Evolutionary conservation across 345 rosid species (phyloP).

Genomic region (Sisymbrium irio): DNA sequence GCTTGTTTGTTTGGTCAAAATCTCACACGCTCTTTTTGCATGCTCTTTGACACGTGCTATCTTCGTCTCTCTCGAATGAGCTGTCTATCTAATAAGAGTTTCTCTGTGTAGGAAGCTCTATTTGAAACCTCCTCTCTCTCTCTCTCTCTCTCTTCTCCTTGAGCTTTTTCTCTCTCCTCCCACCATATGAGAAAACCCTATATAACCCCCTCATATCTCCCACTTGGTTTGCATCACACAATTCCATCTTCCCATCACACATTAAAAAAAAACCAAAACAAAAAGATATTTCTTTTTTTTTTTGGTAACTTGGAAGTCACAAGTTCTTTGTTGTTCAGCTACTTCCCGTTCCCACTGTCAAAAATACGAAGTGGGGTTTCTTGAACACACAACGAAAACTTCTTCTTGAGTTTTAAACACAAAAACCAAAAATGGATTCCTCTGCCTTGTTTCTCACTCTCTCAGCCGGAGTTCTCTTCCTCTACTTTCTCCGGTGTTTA

Average conservation of each 20-base stretch:
- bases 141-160: neutral
- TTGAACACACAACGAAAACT: neutral
- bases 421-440: constrained; percentile 36
- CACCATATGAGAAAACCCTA: constrained; percentile 26
- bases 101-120: constrained; percentile 21
- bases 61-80: constrained; percentile 32
- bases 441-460: constrained; percentile 32
- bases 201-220: constrained; percentile 34
- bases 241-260: constrained; percentile 2
- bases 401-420: neutral
- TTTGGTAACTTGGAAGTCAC: constrained; percentile 6
- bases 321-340: constrained; percentile 30
- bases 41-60: constrained; percentile 39
- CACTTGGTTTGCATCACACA: constrained; percentile 31
- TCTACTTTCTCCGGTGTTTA: constrained; percentile 35
- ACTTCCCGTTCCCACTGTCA: constrained; percentile 10
- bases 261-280: neutral
- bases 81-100: constrained; percentile 30
- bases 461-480: constrained; percentile 28
- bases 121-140: constrained; percentile 12
- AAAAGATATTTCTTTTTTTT: neutral
- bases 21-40: constrained; percentile 34
- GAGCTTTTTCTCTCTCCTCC: neutral
- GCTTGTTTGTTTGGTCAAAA: constrained; percentile 28
- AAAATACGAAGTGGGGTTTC: constrained; percentile 14